Conservation (phyloP, 192 early-diverging fungal species). For the Physocladia obscura region DNA sequence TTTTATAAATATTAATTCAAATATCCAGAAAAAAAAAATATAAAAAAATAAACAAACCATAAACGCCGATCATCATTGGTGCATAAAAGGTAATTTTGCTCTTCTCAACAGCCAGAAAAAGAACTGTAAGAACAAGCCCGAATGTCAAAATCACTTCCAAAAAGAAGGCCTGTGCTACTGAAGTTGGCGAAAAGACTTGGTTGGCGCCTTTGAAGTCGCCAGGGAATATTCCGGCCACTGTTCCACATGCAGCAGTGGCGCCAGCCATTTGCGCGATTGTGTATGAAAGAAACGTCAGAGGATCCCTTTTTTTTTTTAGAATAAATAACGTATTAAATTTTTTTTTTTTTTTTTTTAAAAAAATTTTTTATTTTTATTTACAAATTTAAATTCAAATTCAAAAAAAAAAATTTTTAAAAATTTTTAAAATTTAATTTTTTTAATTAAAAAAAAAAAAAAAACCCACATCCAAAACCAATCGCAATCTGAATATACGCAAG, state of each 20-base stretch:
- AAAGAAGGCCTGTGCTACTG: conserved; percentile 36
- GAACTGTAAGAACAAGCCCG: conserved; percentile 39
- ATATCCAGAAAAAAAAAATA: conserved; percentile 9
- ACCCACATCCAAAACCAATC: conserved; percentile 43
- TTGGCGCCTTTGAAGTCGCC: conserved; percentile 33
- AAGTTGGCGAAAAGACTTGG: conserved; percentile 9
- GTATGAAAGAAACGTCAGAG: conserved; percentile 41
- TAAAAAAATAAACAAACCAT: conserved; percentile 10
- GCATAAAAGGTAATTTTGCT: conserved; percentile 39
- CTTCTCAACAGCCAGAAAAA: conserved; percentile 49
- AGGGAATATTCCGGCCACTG: conserved; percentile 33
- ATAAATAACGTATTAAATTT: no score
- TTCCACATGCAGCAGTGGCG: conserved; percentile 51
- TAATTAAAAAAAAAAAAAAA: background rate
- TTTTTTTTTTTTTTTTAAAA: no score
- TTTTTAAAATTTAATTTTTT: no score
- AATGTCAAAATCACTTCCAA: conserved; percentile 45
- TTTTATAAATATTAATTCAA: background rate
- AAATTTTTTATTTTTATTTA: no score
- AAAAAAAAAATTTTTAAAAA: no score
- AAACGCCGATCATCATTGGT: conserved; percentile 42
- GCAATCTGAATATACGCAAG: conserved; percentile 31
- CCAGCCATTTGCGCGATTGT: conserved; percentile 62
- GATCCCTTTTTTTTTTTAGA: no score
- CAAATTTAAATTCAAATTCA: no score